Evolutionary conservation across 2,329 filamentous ascomycete species (phyloP).

Genomic region (Colletotrichum tofieldiae): DNA sequence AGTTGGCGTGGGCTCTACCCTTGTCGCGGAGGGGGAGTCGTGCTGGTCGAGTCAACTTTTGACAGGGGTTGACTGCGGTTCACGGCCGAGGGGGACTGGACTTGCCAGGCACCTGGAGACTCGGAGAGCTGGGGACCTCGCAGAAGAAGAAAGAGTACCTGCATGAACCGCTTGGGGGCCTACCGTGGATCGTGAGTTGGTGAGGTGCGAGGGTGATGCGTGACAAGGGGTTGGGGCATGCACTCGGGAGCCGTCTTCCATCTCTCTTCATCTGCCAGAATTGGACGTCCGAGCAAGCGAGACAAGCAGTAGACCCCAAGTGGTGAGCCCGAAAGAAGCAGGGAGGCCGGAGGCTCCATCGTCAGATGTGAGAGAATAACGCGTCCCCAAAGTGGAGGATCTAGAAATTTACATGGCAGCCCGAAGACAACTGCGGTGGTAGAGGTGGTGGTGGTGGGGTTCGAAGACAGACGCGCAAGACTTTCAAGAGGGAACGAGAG

Average conservation of each 20-base stretch:
- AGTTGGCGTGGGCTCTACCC: constrained; percentile 23
- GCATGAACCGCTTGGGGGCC: constrained; percentile 43
- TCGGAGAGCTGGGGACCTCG: constrained; percentile 15
- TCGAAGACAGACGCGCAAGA: constrained; percentile 10
- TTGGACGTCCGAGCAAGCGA: constrained; percentile 31
- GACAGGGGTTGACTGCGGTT: constrained; percentile 23
- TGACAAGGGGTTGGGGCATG: constrained; percentile 31
- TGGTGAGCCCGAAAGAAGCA: constrained; percentile 37
- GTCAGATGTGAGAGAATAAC: constrained; percentile 23
- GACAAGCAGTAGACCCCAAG: constrained; percentile 33
- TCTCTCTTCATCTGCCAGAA: constrained; percentile 27
- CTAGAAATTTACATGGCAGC: constrained; percentile 9
- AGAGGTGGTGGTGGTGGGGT: constrained; percentile 39
- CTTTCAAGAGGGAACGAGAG: constrained; percentile 2
- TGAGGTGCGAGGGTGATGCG: constrained; percentile 34
- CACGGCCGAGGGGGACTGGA: constrained; percentile 31
- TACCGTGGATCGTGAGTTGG: constrained; percentile 36
- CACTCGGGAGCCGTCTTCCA: constrained; percentile 7
- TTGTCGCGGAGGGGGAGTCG: constrained; percentile 26
- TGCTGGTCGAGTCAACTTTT: constrained; percentile 22
- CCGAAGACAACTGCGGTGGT: constrained; percentile 23
- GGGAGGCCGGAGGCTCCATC: constrained; percentile 36
- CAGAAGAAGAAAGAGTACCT: constrained; percentile 43
- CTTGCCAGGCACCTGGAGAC: constrained; percentile 36
- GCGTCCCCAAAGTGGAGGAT: constrained; percentile 2